Base-by-base conservation (phyloP, 1,139 yeast genomes). In the Martiniozyma asiatica region DNA sequence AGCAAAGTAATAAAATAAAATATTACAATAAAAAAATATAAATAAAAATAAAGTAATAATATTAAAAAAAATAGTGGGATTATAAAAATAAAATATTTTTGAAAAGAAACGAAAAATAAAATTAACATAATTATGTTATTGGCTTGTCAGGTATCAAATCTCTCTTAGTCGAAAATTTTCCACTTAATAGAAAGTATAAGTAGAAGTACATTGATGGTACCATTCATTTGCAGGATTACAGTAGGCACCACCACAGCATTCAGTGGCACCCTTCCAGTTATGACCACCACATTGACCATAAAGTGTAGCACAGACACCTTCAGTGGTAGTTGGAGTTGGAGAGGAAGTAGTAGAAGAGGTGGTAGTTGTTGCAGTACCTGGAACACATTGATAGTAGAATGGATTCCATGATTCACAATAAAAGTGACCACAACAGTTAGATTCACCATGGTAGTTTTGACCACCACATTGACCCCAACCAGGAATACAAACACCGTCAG, bases 221-320 rank as follows among this genome's bases (percentile, higher is more conserved):
- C 17, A 39, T 14, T 30, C 24, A 15, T 37, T 35, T 22, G 29
- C 30, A 9, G 39, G 32, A 5, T 35, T 19, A 22, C 42, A 40
- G 8, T 16, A 20, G 5, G 33, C 32, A 12, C 29, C 35, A 22
- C 22, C 25, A 12, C 18, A 25, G 34, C 43, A 40, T 2, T 20
- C 32, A 3, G 38, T 35, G 21, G 34, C 23, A 12, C 43, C 42
- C 1, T 25, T 14, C 26, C 34, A 38, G 22, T 31, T 32, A 9
- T 14, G 13, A 25, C 42, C 42, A 30, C 42, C 43, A 33, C 43
- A 40, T 26, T 39, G 42, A 14, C 27, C 36, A 17, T 29, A 37
- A 20, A 36, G 24, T 3, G 24, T 10, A 14, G 34, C 36, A 20
- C 30, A 34, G 5, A 16, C 24, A 9, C 27, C 26, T 9, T 17